Evolutionary conservation across 2,329 filamentous ascomycete genomes (phyloP), one percentile per base, ranked within the genome.

Genomic region (Aschersonia sp.): DNA sequence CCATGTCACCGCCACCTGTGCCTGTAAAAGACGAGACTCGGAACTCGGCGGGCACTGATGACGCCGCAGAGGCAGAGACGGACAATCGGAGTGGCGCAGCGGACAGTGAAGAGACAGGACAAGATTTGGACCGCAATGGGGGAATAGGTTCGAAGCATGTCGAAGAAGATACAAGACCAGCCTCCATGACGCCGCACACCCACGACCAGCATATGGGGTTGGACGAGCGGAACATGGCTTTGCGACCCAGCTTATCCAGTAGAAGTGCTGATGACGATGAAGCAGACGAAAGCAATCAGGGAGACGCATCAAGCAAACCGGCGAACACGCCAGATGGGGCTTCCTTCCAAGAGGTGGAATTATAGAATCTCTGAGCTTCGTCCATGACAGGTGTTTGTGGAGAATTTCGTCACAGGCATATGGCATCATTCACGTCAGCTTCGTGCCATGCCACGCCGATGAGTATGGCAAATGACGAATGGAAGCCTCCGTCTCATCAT

Each of bases 341-440:
- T 4, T 77, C 76, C n/a, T 82, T 82, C 61, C 77, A 82, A 55
- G 76, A 82, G 54, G 77, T 82, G 44, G 75, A 74, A 51, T 63
- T 82, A 55, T 82, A 20, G 20, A 20, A 20, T 20, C 2, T 20
- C 20, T 20, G 20, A 20, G 20, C 20, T 20, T 20, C 1, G 20
- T 20, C 20, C 20, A 20, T 20, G 20, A 20, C 20, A 20, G 20
- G 20, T 20, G 20, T 20, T 20, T 20, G 20, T 20, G 20, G 20
- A 20, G 20, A 20, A 20, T 20, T 20, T 2, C 20, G 20, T 20
- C 20, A 20, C 1, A 20, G 20, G 2, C 20, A 20, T 20, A 20
- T 20, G 20, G 20, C 20, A 20, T 20, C 20, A 20, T 20, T 20
- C 20, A 20, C 20, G 20, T 20, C 20, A 20, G 20, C 20, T 20